A percentile compares a stretch with the other conserved stretches of the same genome.
These are phyloP conservation scores for Alternaria gansuensis DNA, from an alignment of 2,329 filamentous ascomycete species.

Conservation along the genomic window DNA sequence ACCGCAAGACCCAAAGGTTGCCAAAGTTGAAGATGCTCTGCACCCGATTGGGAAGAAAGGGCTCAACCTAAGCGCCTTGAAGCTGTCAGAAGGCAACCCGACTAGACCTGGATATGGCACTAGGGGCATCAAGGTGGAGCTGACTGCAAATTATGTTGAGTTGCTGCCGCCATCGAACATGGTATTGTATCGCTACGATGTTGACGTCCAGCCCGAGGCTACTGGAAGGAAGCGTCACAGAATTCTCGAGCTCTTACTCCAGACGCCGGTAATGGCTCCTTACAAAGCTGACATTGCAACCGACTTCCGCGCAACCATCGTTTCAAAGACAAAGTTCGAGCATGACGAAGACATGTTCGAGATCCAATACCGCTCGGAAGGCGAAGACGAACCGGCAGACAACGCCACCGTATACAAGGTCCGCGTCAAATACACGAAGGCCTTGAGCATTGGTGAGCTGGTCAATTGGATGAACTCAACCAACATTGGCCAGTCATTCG, in stretches of 20 bases:
- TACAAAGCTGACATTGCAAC: slow-evolving; percentile 27
- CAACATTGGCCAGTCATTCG: slow-evolving; percentile 49
- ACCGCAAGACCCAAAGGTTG: slow-evolving; percentile 18
- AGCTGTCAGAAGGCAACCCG: slow-evolving; percentile 21
- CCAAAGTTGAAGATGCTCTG: slow-evolving; percentile 23
- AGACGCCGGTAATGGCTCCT: slow-evolving; percentile 19
- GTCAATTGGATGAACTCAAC: slow-evolving; percentile 58
- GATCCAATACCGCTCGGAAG: slow-evolving; percentile 32
- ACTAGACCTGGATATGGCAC: slow-evolving; percentile 31
- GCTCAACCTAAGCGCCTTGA: slow-evolving; percentile 19
- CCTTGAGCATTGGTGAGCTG: slow-evolving; percentile 47
- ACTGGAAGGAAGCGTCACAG: slow-evolving; percentile 26
- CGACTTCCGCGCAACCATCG: slow-evolving; percentile 36
- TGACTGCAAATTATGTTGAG: slow-evolving; percentile 34
- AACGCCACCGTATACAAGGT: slow-evolving; percentile 26
- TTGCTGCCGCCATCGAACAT: slow-evolving; percentile 25
- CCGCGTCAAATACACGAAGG: slow-evolving; percentile 27
- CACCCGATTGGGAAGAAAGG: slow-evolving; percentile 24
- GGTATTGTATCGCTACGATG: slow-evolving; percentile 27
- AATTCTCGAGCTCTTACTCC: slow-evolving; percentile 30
- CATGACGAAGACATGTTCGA: slow-evolving; percentile 24
- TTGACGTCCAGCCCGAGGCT: slow-evolving; percentile 21
- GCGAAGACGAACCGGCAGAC: slow-evolving; percentile 29
- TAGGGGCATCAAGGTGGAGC: slow-evolving; percentile 23
- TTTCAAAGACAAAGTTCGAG: slow-evolving; percentile 32